phyloP scores from a whole-genome alignment of 306 rosid genomes.

The Vigna radiata region DNA sequence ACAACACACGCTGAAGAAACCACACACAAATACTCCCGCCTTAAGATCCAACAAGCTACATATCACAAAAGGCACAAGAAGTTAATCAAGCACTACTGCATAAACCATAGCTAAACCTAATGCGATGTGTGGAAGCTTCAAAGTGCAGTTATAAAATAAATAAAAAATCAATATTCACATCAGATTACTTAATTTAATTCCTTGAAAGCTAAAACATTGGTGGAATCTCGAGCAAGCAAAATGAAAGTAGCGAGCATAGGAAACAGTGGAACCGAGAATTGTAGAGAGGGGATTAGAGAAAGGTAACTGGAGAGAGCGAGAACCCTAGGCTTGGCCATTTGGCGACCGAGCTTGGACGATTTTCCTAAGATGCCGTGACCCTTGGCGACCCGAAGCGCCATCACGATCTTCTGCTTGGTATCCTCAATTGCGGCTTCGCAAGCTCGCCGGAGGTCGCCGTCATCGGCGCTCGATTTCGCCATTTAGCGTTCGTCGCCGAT shows the following conservation, averaged over 20 bases:
- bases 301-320: constrained; percentile 91
- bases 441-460: constrained; percentile 91
- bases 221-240: constrained; percentile 14
- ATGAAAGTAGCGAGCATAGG: constrained; percentile 1
- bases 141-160: neutral
- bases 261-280: neutral
- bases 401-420: constrained; percentile 76
- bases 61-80: constrained; percentile 9
- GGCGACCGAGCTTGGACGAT: constrained; percentile 83
- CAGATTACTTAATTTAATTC: constrained; percentile 32
- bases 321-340: constrained; percentile 99
- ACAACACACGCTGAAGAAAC: constrained; percentile 4
- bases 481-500: constrained; percentile 51
- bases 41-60: constrained; percentile 18
- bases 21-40: constrained; percentile 8
- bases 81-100: neutral
- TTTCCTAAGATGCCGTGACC: constrained; percentile 80
- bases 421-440: constrained; percentile 89
- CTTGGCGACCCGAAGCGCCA: constrained; percentile 88
- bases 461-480: constrained; percentile 98
- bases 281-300: neutral
- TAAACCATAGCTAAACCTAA: neutral
- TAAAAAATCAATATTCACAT: constrained; percentile 15
- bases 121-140: neutral
- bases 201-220: constrained; percentile 21